Percentiles rank a stretch among this genome's conserved stretches.
phyloP scores from a whole-genome alignment of 1,284 basidiomycete genomes.

The Xerocomus nothofagi region DNA sequence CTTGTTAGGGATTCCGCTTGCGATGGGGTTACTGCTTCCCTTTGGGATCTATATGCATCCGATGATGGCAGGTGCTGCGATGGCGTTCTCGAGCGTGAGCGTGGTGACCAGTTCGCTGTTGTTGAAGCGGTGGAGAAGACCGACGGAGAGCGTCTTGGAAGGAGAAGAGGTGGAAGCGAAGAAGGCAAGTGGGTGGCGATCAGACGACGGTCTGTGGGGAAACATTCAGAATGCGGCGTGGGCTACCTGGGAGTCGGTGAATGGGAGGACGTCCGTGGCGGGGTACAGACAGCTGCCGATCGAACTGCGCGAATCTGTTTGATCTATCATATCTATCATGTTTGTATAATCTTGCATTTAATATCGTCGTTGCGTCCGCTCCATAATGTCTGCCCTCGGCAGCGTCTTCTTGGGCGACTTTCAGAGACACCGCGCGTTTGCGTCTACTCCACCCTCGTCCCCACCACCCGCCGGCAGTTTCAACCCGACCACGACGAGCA shows the following conservation, averaged over 20 bases:
- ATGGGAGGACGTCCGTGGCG: conserved; percentile 38
- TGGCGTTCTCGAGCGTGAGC: conserved; percentile 97
- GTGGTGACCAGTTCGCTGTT: conserved; percentile 91
- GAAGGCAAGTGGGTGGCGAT: conserved; percentile 24
- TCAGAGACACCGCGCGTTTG: conserved; percentile 57
- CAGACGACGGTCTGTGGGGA: conserved; percentile 39
- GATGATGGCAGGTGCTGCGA: conserved; percentile 97
- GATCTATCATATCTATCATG: conserved; percentile 3
- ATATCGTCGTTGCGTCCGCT: too few relatives aligned
- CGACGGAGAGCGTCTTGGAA: conserved; percentile 66
- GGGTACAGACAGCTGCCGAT: conserved; percentile 73
- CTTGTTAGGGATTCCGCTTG: conserved; percentile 92
- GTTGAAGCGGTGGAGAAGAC: conserved; percentile 84
- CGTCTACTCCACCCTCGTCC: conserved; percentile 64
- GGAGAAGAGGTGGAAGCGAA: conserved; percentile 44
- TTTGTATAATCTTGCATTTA: not conserved
- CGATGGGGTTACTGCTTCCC: conserved; percentile 96
- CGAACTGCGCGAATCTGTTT: conserved; percentile 55
- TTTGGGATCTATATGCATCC: conserved; percentile 93
- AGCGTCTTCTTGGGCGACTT: conserved; percentile 77
- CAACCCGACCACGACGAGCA: conserved; percentile 16
- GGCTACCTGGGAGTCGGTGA: conserved; percentile 47
- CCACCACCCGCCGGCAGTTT: conserved; percentile 43
- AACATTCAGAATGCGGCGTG: conserved; percentile 39
- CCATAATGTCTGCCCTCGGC: conserved; percentile 56